Evolutionary conservation across 2,329 filamentous ascomycete genomes (phyloP), one percentile per base, ranked within the genome.

Genomic region (Emericellopsis atlantica): DNA sequence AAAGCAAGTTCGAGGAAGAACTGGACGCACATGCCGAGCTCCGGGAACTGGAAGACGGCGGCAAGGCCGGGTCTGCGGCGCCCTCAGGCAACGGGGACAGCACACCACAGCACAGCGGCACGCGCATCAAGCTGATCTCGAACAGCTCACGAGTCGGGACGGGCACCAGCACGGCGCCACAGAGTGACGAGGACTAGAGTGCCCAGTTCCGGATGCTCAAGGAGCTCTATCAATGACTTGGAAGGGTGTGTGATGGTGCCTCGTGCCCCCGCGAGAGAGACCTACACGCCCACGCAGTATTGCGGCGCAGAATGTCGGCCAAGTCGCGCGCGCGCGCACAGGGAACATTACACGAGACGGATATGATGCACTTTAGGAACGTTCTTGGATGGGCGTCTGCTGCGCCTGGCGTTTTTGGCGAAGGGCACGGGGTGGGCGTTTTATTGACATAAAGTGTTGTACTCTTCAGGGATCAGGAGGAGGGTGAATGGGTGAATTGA

Each of bases 101-200:
- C 26, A 89, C 84, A 22, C 83, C 84, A 21, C 69, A 81, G 52
- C 72, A 39, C 77, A 70, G 66, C 46, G 61, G 69, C 12, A 77
- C 75, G 4, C 69, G 81, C 43, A 89, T 90, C 61, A 88, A 83
- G 65, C 68, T 90, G 46, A 82, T 69, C 36, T 65, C 62, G 32
- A 65, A 55, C 44, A 50, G 57, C 36, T 52, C 58, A 8, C 58
- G 56, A 40, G 61, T 62, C 41, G 50, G 53, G 22, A 66, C 65
- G 37, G 62, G 62, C 15, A 64, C 58, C 46, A 40, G 34, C 23
- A 39, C 41, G 7, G 54, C 59, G 6, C 55, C 58, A 40, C 67
- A 69, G 51, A 76, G 72, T 52, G 72, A 77, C 46, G 69, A 74
- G 45, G 72, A 77, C 39, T 70, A 50, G 57, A 29, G 11, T 15